Evolutionary conservation across 208 protist genomes (phyloP).

Genomic region (Trypanosoma conorhini): DNA sequence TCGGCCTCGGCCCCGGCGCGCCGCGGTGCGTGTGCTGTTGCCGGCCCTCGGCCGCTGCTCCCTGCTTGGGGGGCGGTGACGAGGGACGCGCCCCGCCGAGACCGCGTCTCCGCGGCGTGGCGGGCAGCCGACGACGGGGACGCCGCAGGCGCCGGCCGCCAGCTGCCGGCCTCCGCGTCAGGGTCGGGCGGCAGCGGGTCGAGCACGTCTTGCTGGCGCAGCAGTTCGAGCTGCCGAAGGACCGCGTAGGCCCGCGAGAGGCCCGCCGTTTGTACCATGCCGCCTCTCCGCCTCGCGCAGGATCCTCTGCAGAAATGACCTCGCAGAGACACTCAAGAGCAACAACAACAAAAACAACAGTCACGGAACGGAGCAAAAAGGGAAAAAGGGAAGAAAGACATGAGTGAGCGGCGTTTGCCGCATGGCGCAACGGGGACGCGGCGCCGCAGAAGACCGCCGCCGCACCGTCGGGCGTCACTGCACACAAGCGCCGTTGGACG

Average conservation of each 20-base stretch:
- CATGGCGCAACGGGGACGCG: too few species aligned
- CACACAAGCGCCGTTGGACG: neutral
- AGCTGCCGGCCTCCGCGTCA: slow-evolving; percentile 15
- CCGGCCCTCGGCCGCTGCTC: neutral
- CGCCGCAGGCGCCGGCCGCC: too few species aligned
- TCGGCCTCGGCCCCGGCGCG: neutral
- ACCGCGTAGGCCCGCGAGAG: slow-evolving; percentile 71
- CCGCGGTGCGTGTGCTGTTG: slow-evolving; percentile 1
- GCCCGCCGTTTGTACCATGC: slow-evolving; percentile 30
- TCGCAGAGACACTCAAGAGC: too few species aligned
- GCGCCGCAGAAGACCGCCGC: too few species aligned
- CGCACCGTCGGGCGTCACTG: too few species aligned
- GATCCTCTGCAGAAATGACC: too few species aligned
- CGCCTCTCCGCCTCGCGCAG: too few species aligned
- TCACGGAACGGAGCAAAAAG: too few species aligned
- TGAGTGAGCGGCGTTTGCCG: too few species aligned
- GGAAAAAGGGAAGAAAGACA: too few species aligned
- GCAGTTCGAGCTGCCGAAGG: slow-evolving; percentile 56
- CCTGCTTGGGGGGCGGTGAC: neutral
- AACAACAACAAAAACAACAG: too few species aligned
- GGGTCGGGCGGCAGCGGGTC: slow-evolving; percentile 27
- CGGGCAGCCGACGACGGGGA: neutral
- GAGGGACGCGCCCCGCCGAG: neutral
- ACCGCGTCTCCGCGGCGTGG: too few species aligned
- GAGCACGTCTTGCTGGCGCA: slow-evolving; percentile 49